Base-by-base conservation (phyloP, 148 eudicot species). In the Rhododendron molle region DNA sequence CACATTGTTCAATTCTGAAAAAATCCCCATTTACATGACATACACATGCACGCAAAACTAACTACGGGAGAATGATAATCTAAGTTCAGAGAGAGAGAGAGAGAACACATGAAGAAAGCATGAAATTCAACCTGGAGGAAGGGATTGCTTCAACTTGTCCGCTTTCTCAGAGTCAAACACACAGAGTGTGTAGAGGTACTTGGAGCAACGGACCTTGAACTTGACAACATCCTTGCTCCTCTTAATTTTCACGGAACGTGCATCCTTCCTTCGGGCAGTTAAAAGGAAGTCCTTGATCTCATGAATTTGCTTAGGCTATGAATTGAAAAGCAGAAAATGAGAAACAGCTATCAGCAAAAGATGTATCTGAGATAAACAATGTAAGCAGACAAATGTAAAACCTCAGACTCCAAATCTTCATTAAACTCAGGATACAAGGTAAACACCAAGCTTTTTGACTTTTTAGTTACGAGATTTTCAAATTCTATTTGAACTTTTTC, bases 121-220 rank as follows among this genome's bases (percentile, higher is more conserved):
- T 28, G 34, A 69, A 60, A 69, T 69, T 69, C 15, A 69, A 69
- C 74, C 74, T 69, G 74, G 74, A 28, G 74, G 74, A 69, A 69
- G 74, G 74, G 74, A 69, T 30, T 69, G 74, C 74, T 69, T 69
- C 74, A 69, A 69, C 74, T 69, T 69, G 7, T 69, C 74, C 28
- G 74, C 74, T 2, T 69, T 69, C 36, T 69, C 74, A 30, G 36
- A 11, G 74, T 69, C 74, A 30, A 69, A 69, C 74, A 69, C 74
- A 69, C 74, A 69, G 2, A 69, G 74, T 12, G 74, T 69, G 74
- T 69, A 69, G 36, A 69, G 74, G 18, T 69, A 69, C 74, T 69
- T 69, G 36, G 74, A 69, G 74, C 74, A 69, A 69, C 74, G 74
- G 74, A 69, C 74, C 74, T 69, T 69, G 74, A 69, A 69, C 74